Conservation (phyloP, 371 early-diverging fungal species). For the Batkoa obscura region DNA sequence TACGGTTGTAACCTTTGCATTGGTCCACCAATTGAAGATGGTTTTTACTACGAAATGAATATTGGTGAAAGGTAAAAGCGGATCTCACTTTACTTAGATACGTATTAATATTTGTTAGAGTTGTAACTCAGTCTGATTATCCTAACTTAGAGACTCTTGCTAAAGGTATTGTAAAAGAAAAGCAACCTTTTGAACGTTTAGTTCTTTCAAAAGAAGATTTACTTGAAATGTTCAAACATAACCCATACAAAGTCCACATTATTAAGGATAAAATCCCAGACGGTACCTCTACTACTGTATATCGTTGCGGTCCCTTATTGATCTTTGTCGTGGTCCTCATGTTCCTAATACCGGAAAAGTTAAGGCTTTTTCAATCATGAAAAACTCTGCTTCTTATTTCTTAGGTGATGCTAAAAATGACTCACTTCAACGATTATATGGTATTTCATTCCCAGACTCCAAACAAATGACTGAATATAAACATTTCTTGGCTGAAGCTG, state of each 20-base stretch:
- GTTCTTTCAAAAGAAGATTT: conserved; percentile 78
- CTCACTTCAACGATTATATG: conserved; percentile 96
- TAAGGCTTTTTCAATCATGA: conserved; percentile 85
- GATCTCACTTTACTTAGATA: neutral
- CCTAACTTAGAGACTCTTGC: conserved; percentile 69
- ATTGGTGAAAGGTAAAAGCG: conserved; percentile 32
- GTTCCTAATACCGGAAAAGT: conserved; percentile 88
- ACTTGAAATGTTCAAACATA: conserved; percentile 94
- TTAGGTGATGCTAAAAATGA: conserved; percentile 94
- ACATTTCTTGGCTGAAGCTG: conserved; percentile 77
- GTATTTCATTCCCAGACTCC: conserved; percentile 96
- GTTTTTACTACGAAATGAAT: conserved; percentile 99
- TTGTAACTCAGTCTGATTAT: conserved; percentile 71
- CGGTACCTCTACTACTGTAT: conserved; percentile 88
- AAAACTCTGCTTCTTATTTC: conserved; percentile 97
- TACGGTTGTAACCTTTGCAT: conserved; percentile 93
- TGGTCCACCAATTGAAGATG: conserved; percentile 97
- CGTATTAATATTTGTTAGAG: conserved; percentile 13
- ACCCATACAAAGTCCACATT: conserved; percentile 87
- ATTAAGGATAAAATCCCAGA: conserved; percentile 91
- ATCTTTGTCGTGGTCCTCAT: conserved; percentile 98
- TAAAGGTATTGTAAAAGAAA: conserved; percentile 79
- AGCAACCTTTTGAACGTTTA: conserved; percentile 88
- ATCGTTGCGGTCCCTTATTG: conserved; percentile 95
- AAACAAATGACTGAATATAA: conserved; percentile 91